A percentile compares a stretch with the other conserved stretches of the same genome.
These are phyloP conservation scores for Aphanocladium album DNA, from an alignment of 2,329 filamentous ascomycete species.

Conservation along the genomic window DNA sequence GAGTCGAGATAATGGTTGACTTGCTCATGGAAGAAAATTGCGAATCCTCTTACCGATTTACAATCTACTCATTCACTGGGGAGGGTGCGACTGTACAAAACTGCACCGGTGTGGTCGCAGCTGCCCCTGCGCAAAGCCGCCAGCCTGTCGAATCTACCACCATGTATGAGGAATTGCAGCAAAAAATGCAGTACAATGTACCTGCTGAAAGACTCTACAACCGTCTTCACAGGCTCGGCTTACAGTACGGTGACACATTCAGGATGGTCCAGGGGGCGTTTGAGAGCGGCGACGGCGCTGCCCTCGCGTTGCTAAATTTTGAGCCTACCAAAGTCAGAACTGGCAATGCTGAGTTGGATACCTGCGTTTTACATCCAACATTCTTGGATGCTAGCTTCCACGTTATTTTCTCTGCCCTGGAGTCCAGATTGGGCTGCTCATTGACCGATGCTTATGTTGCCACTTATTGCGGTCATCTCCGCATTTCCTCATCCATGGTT, in stretches of 20 bases:
- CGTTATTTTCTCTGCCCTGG: constrained; percentile 22
- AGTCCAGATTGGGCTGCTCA: constrained; percentile 19
- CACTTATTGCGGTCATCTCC: constrained; percentile 20
- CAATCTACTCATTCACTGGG: constrained; percentile 23
- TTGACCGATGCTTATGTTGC: constrained; percentile 23
- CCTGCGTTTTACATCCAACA: constrained; percentile 8
- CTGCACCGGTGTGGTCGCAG: constrained; percentile 16
- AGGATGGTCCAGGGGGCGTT: constrained; percentile 19
- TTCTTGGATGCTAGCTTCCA: constrained; percentile 24
- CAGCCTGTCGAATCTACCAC: background rate
- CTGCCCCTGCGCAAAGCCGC: constrained; percentile 8
- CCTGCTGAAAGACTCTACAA: constrained; percentile 18
- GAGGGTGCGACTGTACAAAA: constrained; percentile 21
- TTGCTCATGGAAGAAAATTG: constrained; percentile 20
- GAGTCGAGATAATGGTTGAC: constrained; percentile 21
- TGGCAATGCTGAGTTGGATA: constrained; percentile 15
- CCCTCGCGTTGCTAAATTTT: constrained; percentile 18
- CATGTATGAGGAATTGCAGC: background rate
- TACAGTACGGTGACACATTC: constrained; percentile 22
- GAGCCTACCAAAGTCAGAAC: constrained; percentile 17
- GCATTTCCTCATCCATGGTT: constrained; percentile 14
- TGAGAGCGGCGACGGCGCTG: constrained; percentile 20
- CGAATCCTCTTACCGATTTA: constrained; percentile 22
- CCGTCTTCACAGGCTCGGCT: constrained; percentile 20
- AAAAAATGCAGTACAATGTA: background rate